These are phyloP conservation scores for Blastobotrys arbuscula DNA, from an alignment of 1,139 yeast species.

Conservation along the genomic window DNA sequence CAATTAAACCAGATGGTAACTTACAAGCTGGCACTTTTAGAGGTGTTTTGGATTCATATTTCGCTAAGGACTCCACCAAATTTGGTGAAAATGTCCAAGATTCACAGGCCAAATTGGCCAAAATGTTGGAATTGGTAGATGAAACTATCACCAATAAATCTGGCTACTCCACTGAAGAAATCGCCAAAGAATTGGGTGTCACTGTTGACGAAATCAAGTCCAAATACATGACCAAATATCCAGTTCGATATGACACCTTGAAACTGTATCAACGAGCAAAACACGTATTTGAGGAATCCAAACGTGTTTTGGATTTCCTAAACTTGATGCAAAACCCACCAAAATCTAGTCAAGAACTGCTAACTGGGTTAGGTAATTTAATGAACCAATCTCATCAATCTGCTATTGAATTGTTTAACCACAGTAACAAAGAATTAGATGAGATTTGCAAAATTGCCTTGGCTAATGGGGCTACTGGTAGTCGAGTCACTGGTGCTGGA, in stretches of 20 bases:
- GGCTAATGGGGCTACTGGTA: conserved; percentile 55
- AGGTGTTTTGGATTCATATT: conserved; percentile 55
- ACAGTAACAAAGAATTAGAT: conserved; percentile 53
- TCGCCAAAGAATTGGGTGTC: conserved; percentile 43
- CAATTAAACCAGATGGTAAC: conserved; percentile 49
- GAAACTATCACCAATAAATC: conserved; percentile 32
- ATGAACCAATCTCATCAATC: conserved; percentile 59
- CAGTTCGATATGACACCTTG: conserved; percentile 51
- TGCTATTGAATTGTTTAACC: conserved; percentile 44
- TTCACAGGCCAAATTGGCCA: conserved; percentile 38
- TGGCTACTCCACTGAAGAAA: conserved; percentile 50
- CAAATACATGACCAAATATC: conserved; percentile 48
- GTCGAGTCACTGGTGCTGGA: conserved; percentile 77
- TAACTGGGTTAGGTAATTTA: conserved; percentile 44
- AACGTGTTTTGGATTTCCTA: conserved; percentile 52
- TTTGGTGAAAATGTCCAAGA: conserved; percentile 50
- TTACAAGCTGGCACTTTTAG: conserved; percentile 58
- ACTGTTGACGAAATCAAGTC: conserved; percentile 41
- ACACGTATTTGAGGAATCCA: conserved; percentile 62
- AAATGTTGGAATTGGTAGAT: conserved; percentile 44
- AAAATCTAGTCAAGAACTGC: conserved; percentile 1
- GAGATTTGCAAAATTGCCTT: conserved; percentile 50
- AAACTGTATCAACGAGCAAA: conserved; percentile 54
- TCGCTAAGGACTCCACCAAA: conserved; percentile 31
- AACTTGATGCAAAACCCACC: conserved; percentile 33